phyloP scores from a whole-genome alignment of 108 stramenopile species.

The Nitzschia inconspicua region DNA sequence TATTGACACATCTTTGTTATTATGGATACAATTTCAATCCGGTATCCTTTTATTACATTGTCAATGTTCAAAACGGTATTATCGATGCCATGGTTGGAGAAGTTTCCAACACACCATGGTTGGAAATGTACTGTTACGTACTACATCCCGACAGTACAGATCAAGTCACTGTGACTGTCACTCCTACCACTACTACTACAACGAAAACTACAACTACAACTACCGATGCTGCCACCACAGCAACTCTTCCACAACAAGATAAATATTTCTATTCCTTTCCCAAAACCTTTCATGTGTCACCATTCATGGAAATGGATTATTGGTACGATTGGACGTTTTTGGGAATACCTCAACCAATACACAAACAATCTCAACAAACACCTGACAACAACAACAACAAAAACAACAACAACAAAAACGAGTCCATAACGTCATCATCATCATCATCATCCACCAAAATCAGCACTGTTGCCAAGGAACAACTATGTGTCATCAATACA shows the following conservation, averaged over 20 bases:
- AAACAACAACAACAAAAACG: not conserved
- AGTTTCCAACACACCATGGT: constrained; percentile 96
- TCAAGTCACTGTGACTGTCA: constrained; percentile 9
- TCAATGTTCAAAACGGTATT: constrained; percentile 19
- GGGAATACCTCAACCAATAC: constrained; percentile 3
- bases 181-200: not conserved
- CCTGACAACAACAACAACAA: not conserved
- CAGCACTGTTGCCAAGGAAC: no score
- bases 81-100: constrained; percentile 82
- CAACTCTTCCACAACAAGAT: not conserved
- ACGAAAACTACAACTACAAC: not conserved
- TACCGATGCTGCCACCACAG: not conserved
- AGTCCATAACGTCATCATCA: no score
- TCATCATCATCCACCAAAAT: not conserved
- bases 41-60: constrained; percentile 77
- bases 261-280: constrained; percentile 35
- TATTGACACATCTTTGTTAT: constrained; percentile 76
- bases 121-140: constrained; percentile 91
- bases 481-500: constrained; percentile 22
- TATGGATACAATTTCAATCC: constrained; percentile 92
- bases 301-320: constrained; percentile 97
- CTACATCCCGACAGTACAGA: constrained; percentile 76
- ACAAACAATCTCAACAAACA: no score
- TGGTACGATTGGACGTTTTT: constrained; percentile 89
- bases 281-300: constrained; percentile 95